Conservation (phyloP, 2,329 filamentous ascomycete species). For the Neurospora crassa region DNA sequence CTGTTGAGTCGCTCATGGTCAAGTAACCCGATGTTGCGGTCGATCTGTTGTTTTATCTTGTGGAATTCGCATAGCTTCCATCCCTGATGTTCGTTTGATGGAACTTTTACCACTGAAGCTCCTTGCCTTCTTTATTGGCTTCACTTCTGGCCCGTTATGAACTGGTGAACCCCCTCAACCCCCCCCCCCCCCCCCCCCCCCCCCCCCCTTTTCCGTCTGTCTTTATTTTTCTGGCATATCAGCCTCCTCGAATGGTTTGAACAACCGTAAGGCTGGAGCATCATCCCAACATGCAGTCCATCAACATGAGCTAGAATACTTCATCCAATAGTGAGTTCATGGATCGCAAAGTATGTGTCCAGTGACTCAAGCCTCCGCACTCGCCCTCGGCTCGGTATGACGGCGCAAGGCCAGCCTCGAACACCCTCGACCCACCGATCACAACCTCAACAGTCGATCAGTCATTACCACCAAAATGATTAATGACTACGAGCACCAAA, state of each 20-base stretch:
- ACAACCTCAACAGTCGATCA: not conserved
- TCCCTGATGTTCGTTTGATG: not conserved
- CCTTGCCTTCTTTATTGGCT: not conserved
- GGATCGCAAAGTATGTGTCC: not conserved
- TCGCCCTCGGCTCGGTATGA: not conserved
- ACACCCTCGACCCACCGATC: not conserved
- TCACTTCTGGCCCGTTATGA: not conserved
- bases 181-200: not conserved
- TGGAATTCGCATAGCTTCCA: not conserved
- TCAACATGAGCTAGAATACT: not conserved
- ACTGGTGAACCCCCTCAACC: not conserved
- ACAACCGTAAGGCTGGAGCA: not conserved
- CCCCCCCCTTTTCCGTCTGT: not conserved
- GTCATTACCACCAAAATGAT: not conserved
- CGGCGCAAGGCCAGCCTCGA: not conserved
- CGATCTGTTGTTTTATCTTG: not conserved
- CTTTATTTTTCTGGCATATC: not conserved
- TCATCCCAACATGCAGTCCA: not conserved
- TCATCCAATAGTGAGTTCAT: not conserved
- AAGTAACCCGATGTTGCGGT: not conserved
- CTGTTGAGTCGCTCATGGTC: not conserved
- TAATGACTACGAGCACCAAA: not conserved
- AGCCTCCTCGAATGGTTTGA: not conserved
- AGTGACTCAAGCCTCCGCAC: not conserved
- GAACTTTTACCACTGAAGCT: not conserved